Conservation (phyloP, 2,329 filamentous ascomycete genomes). For the Chrysoporthe puriensis region DNA sequence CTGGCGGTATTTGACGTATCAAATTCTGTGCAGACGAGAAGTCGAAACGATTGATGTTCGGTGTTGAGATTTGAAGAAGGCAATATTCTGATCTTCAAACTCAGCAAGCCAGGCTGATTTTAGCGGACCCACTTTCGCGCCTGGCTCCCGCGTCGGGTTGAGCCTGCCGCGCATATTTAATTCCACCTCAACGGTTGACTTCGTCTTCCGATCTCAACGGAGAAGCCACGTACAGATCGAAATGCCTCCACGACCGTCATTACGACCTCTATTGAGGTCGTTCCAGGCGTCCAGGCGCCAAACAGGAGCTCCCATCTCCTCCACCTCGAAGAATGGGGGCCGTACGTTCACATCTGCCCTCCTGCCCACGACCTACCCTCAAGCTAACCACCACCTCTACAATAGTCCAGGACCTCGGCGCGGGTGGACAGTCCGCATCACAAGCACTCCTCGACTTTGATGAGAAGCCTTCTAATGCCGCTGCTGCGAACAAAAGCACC, state of each 20-base stretch:
- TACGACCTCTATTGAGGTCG: slow-evolving; percentile 30
- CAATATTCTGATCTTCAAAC: slow-evolving; percentile 30
- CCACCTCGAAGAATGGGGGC: slow-evolving; percentile 22
- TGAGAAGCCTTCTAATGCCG: background rate
- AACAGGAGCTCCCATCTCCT: slow-evolving; percentile 24
- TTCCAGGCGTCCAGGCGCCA: slow-evolving; percentile 28
- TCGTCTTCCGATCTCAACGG: background rate
- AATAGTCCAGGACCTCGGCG: slow-evolving; percentile 18
- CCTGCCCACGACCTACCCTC: background rate
- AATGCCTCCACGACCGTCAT: slow-evolving; percentile 28
- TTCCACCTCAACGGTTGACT: slow-evolving; percentile 1
- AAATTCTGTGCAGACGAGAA: slow-evolving; percentile 5
- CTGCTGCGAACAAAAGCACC: slow-evolving; percentile 29
- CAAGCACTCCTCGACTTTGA: slow-evolving; percentile 24
- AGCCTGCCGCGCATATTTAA: slow-evolving; percentile 9
- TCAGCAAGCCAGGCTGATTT: slow-evolving; percentile 10
- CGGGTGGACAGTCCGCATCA: slow-evolving; percentile 3
- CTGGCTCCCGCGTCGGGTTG: slow-evolving; percentile 2
- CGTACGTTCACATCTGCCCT: slow-evolving; percentile 15
- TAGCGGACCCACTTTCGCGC: slow-evolving; percentile 16
- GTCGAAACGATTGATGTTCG: slow-evolving; percentile 13
- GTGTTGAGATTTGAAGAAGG: slow-evolving; percentile 5
- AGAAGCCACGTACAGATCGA: slow-evolving; percentile 1
- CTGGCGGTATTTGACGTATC: slow-evolving; percentile 34
- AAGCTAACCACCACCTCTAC: background rate